These are phyloP conservation scores for Thielaviopsis punctulata DNA, from an alignment of 2,329 filamentous ascomycete genomes.

Conservation along the genomic window DNA sequence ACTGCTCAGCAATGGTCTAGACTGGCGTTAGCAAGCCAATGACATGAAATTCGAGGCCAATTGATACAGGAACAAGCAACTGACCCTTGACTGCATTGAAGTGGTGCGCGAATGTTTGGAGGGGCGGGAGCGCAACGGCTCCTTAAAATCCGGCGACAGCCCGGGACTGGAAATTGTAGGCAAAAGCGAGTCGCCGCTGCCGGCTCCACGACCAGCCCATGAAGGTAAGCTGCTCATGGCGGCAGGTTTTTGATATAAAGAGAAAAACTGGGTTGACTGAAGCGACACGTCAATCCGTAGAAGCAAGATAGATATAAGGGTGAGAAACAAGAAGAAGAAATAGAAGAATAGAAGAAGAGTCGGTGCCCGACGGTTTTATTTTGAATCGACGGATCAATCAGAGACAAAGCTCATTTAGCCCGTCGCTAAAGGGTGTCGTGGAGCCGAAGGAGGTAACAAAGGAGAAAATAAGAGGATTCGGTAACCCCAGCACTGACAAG, in stretches of 20 bases:
- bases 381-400: neutral
- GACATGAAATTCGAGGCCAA: no score
- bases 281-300: neutral
- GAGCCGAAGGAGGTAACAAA: neutral
- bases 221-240: conserved; percentile 10
- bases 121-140: conserved; percentile 16
- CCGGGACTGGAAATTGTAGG: conserved; percentile 11
- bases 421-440: neutral
- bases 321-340: neutral
- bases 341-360: neutral
- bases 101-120: conserved; percentile 29
- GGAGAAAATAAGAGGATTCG: neutral
- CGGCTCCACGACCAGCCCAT: conserved; percentile 8
- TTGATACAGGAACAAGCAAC: no score
- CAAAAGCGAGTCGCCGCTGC: conserved; percentile 9
- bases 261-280: neutral
- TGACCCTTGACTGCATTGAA: conserved; percentile 38
- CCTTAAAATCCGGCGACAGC: conserved; percentile 16
- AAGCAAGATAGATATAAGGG: neutral
- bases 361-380: neutral
- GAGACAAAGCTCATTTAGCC: neutral
- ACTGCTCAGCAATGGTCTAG: conserved; percentile 39
- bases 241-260: neutral
- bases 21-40: conserved; percentile 12
- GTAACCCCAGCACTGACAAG: no score